These are phyloP conservation scores for Fusarium staphyleae DNA, from an alignment of 2,329 filamentous ascomycete species.

Conservation along the genomic window DNA sequence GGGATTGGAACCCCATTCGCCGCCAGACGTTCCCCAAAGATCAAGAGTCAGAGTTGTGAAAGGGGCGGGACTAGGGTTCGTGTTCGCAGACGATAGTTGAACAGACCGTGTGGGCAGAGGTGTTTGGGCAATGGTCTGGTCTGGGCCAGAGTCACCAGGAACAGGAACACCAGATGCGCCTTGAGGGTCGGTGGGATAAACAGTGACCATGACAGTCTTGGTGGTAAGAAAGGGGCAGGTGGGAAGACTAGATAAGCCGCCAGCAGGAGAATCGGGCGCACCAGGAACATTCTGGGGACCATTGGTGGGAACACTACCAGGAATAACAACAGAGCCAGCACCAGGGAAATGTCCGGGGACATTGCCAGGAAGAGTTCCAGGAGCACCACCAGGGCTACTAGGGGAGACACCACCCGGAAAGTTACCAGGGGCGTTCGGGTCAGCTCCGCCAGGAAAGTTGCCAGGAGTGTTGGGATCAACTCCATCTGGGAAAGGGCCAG, in stretches of 20 bases:
- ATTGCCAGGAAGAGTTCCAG: background rate
- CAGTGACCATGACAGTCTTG: slow-evolving; percentile 58
- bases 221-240: slow-evolving; percentile 52
- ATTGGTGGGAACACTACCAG: background rate
- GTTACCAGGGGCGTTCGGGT: slow-evolving; percentile 11
- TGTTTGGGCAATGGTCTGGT: slow-evolving; percentile 29
- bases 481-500: slow-evolving; percentile 24
- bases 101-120: slow-evolving; percentile 43
- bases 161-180: slow-evolving; percentile 26
- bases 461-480: slow-evolving; percentile 14
- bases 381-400: slow-evolving; percentile 14
- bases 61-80: slow-evolving; percentile 32
- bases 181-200: slow-evolving; percentile 47
- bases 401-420: slow-evolving; percentile 5
- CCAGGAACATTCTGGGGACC: slow-evolving; percentile 5
- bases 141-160: slow-evolving; percentile 28
- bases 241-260: slow-evolving; percentile 27
- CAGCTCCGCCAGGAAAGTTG: slow-evolving; percentile 21
- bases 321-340: slow-evolving; percentile 4
- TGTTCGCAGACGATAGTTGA: slow-evolving; percentile 19
- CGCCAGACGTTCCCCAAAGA: slow-evolving; percentile 41
- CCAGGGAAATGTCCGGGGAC: slow-evolving; percentile 6
- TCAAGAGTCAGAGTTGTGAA: slow-evolving; percentile 50
- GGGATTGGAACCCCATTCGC: slow-evolving; percentile 12
- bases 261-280: slow-evolving; percentile 2